Percentiles rank a stretch among this genome's conserved stretches.
These are phyloP conservation scores for Tetradesmus lagerheimii DNA, from an alignment of 139 green algal genomes.

Conservation along the genomic window DNA sequence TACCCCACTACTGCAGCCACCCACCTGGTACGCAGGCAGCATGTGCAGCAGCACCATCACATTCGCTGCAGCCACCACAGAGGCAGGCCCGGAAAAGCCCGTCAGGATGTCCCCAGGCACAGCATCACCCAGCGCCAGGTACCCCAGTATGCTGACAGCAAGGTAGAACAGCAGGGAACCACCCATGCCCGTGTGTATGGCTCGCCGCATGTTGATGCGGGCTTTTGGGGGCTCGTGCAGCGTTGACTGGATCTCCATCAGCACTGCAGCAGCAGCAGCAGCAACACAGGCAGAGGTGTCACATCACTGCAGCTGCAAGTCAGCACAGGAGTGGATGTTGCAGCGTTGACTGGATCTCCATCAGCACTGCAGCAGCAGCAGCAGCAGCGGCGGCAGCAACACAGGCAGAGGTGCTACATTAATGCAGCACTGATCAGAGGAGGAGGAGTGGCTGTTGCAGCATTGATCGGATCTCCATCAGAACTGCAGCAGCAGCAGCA, in stretches of 20 bases:
- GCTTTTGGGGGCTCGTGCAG: constrained; percentile 60
- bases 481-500: no score
- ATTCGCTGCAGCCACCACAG: constrained; percentile 67
- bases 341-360: constrained; percentile 59
- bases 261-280: constrained; percentile 17
- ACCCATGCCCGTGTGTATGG: constrained; percentile 57
- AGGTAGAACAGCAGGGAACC: constrained; percentile 70
- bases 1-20: no score
- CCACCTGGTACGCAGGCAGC: constrained; percentile 51
- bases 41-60: constrained; percentile 78
- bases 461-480: no score
- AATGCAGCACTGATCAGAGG: no score
- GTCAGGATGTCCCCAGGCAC: constrained; percentile 75
- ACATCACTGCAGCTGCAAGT: no score
- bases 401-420: no score
- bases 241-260: constrained; percentile 54
- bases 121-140: constrained; percentile 64
- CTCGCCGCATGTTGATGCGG: constrained; percentile 65
- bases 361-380: constrained; percentile 19
- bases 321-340: no score
- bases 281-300: no score
- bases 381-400: background rate
- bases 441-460: no score
- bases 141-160: constrained; percentile 65
- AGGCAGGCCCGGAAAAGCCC: constrained; percentile 51